Evolutionary conservation across 495 filamentous ascomycete species (phyloP), one percentile per base, ranked within the genome.

Genomic region (Neurospora sp.): DNA sequence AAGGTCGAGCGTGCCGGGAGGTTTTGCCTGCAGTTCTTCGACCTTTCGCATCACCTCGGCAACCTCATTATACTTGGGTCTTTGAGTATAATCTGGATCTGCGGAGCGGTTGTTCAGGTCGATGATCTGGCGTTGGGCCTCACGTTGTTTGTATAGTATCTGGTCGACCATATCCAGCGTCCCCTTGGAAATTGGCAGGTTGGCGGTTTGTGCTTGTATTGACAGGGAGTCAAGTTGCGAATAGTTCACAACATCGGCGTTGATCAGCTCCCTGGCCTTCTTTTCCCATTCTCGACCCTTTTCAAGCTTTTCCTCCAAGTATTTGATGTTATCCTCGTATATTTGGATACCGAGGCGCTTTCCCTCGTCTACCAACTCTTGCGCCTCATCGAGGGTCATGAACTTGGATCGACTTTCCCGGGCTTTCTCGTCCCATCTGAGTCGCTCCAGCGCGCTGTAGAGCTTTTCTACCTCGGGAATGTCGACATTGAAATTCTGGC

Each of bases 101-200:
- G 89, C 91, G 74, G 90, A 94, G 70, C 90, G 89, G 59, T 95
- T 90, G 74, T 90, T 94, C 1, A 98, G 82, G 37, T 90, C 88
- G 68, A 93, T 82, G 69, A 98, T 96, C 77, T 93, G 91, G 44
- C 91, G 90, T 78, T 97, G 94, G 1, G 94, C 94, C 79, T 98
- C 96, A 68, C 96, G 91, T 79, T 99, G 96, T 83, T 97, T 98
- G 78, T 93, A 93, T 73, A 99, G 85, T 73, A 98, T 97, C 70
- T 93, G 91, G 77, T 99, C 96, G 59, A 99, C 91, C 14, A 88
- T 87, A 20, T 90, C 89, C 14, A 97, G 85, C 0, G 94, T 98
- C 41, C 95, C 91, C 7, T 89, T 83, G 1, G 91, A 90, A 39
- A 98, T 94, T 0, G 96, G 96, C 59, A 98, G 87, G 7, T 86